Conservation (phyloP, 164 flowering plant species). For the Taxillus chinensis region DNA sequence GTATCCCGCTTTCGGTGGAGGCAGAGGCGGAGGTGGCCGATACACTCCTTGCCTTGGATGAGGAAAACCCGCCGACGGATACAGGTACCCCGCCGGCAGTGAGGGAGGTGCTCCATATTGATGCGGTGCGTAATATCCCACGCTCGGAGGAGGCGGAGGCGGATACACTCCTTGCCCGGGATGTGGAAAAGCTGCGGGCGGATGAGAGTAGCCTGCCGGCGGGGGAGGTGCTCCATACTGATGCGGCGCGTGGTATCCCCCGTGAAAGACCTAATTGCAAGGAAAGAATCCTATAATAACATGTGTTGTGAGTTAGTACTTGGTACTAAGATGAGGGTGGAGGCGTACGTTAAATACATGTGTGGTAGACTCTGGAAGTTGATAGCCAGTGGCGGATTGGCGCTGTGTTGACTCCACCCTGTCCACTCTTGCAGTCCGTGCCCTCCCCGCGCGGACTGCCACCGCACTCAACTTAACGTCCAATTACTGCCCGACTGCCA, state of each 20-base stretch:
- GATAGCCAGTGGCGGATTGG: no score
- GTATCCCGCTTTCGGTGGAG: conserved; percentile 21
- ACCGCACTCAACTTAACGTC: no score
- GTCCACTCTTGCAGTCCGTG: no score
- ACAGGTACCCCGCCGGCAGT: conserved; percentile 7
- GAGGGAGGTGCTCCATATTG: conserved; percentile 1
- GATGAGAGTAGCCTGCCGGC: conserved; percentile 9
- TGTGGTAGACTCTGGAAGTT: no score
- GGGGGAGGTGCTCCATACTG: not conserved
- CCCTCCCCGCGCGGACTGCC: no score
- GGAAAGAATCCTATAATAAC: no score
- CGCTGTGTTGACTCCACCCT: no score
- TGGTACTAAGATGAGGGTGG: no score
- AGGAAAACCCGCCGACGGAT: conserved; percentile 10
- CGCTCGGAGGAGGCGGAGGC: conserved; percentile 10
- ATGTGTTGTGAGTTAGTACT: no score
- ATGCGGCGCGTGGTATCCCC: not conserved
- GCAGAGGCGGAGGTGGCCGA: conserved; percentile 16
- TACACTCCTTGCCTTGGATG: conserved; percentile 13
- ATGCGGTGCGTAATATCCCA: not conserved
- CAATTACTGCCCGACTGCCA: no score
- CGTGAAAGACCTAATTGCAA: no score
- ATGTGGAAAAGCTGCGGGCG: conserved; percentile 6
- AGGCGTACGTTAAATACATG: no score
- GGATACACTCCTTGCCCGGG: conserved; percentile 17